phyloP scores from a whole-genome alignment of 2,329 filamentous ascomycete genomes.

The Colletotrichum chlorophyti region DNA sequence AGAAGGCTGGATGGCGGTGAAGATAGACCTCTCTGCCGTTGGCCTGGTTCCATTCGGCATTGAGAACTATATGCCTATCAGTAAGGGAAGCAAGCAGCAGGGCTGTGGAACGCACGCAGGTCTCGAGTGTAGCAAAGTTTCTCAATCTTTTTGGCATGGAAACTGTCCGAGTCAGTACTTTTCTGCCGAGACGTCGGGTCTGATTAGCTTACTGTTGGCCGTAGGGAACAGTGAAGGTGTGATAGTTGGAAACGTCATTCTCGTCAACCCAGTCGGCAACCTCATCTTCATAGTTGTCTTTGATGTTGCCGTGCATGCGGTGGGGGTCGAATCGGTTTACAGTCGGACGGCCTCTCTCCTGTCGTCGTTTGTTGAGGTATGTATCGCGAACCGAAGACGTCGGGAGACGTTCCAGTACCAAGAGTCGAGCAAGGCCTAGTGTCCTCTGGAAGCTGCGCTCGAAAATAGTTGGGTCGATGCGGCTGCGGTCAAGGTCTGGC shows the following conservation, averaged over 20 bases:
- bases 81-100: background rate
- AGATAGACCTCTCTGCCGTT: slow-evolving; percentile 78
- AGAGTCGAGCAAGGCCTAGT: slow-evolving; percentile 77
- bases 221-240: slow-evolving; percentile 77
- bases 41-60: slow-evolving; percentile 84
- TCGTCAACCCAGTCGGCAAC: slow-evolving; percentile 83
- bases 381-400: slow-evolving; percentile 70
- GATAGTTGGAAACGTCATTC: slow-evolving; percentile 79
- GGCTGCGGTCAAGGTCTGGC: slow-evolving; percentile 75
- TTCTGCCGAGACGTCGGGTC: background rate
- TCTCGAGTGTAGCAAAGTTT: slow-evolving; percentile 84
- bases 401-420: slow-evolving; percentile 82
- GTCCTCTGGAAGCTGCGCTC: slow-evolving; percentile 81
- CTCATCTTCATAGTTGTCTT: slow-evolving; percentile 79
- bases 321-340: slow-evolving; percentile 51
- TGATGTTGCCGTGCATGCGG: slow-evolving; percentile 72
- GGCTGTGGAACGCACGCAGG: slow-evolving; percentile 51
- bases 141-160: slow-evolving; percentile 76
- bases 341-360: slow-evolving; percentile 73
- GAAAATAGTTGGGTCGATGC: slow-evolving; percentile 85
- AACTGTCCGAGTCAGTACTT: slow-evolving; percentile 36
- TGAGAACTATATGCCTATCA: slow-evolving; percentile 58
- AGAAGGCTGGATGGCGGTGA: slow-evolving; percentile 86
- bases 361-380: slow-evolving; percentile 73
- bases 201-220: slow-evolving; percentile 48